phyloP scores from a whole-genome alignment of 139 green algal species.

The Picochlorum sp. region DNA sequence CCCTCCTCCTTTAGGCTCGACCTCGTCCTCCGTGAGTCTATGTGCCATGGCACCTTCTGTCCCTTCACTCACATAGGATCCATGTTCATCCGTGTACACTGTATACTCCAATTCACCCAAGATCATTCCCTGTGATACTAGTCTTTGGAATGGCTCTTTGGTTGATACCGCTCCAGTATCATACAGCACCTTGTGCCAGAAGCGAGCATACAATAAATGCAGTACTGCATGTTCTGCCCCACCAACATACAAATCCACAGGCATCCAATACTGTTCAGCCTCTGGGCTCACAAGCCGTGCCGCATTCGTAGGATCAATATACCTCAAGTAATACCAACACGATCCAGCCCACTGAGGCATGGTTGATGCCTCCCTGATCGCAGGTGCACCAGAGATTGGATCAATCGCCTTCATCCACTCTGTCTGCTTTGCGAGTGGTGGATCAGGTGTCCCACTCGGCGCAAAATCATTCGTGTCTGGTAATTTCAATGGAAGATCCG shows the following conservation, averaged over 20 bases:
- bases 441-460: conserved; percentile 75
- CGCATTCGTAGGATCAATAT: conserved; percentile 81
- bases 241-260: conserved; percentile 98
- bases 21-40: conserved; percentile 29
- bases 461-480: conserved; percentile 84
- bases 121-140: conserved; percentile 98
- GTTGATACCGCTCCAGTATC: conserved; percentile 87
- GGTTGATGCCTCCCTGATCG: conserved; percentile 83
- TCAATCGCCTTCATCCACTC: conserved; percentile 74
- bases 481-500: conserved; percentile 77
- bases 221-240: conserved; percentile 97
- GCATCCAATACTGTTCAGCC: conserved; percentile 94
- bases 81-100: conserved; percentile 12
- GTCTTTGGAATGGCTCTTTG: conserved; percentile 85
- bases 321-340: conserved; percentile 96
- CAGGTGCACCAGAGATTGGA: conserved; percentile 40
- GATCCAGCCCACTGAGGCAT: conserved; percentile 89
- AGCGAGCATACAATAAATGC: conserved; percentile 96
- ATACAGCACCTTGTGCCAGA: conserved; percentile 99
- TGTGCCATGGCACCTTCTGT: conserved; percentile 15
- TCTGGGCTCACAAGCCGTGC: conserved; percentile 62
- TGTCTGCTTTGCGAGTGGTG: conserved; percentile 68
- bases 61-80: conserved; percentile 5
- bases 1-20: conserved; percentile 54
- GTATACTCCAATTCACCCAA: conserved; percentile 91